Evolutionary conservation across 768 basidiomycete genomes (phyloP), one percentile per base, ranked within the genome.

Genomic region (Mycena vulgaris): DNA sequence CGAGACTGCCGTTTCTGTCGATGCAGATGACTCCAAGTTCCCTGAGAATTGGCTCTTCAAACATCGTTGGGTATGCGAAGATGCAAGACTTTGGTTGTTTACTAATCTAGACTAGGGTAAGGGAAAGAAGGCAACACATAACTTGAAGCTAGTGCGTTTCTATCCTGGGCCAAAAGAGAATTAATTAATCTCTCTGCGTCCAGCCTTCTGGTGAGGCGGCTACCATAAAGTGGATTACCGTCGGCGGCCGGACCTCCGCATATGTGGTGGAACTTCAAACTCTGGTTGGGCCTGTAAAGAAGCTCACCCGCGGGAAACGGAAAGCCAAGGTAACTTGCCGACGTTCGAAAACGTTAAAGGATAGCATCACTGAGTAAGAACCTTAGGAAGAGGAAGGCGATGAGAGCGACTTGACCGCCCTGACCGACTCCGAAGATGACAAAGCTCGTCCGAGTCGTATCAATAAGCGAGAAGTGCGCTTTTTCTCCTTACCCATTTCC

Each of bases 181-280:
- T n/a, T 64, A 66, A 42, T 74, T 70, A 28, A 51, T 51, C 39
- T 28, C 48, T 40, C 53, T n/a, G 48, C 30, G 23, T 59, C 21
- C 63, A 94, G 93, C 89, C 91, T 0, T 87, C 89, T 62, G 94
- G 93, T 7, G 80, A 85, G 64, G 86, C 85, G n/a, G 94, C 92
- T 0, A 93, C 91, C 10, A 89, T 95, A 64, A 88, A 87, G 74
- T 95, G 90, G 87, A 78, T 92, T 62, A 93, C 89, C 6, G 91
- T 95, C 10, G 92, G 92, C 21, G 93, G 93, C 4, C 85, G 93
- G 19, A 94, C 93, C 10, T 93, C 93, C 4, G 93, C 93, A 17
- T 91, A 86, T 73, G 89, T 94, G 10, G 75, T 77, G 16, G 89
- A 94, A 78, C 80, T 94, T 13, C 93, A 94, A 77, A 75, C 77